Evolutionary conservation across 2,329 filamentous ascomycete species (phyloP), one percentile per base, ranked within the genome.

Genomic region (Trichoderma arundinaceum): DNA sequence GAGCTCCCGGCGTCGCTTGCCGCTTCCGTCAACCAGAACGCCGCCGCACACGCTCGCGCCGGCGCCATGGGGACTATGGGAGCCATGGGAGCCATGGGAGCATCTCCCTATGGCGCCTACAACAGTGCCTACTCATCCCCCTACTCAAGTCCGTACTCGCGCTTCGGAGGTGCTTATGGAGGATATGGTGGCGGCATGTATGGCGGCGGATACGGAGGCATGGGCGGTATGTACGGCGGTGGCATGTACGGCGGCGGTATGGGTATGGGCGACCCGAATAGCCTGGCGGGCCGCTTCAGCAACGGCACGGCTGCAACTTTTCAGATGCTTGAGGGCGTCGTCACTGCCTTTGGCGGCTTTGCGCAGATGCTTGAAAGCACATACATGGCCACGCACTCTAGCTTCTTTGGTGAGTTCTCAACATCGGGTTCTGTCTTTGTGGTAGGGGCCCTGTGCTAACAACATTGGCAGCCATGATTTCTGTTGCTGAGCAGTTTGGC

Each of bases 361-460:
- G 92, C 96, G 12, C 95, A 99, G 82, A 99, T 99, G 95, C 85
- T 99, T 33, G 95, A 99, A 80, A 98, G 95, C 82, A 98, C 95
- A 10, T 99, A 97, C 74, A 99, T 99, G 96, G 95, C 96, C 35
- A 99, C 95, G 0, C 95, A 99, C 79, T 97, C 94, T 6, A 97
- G 92, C 62, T 99, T 99, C 79, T 99, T 98, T 74, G 94, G 93
- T 97, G 86, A 73, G 90, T 71, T 28, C 15, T 17, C 13, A 43
- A 48, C 13, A 7, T 7, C 8, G 32, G 12, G 35, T 1, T 17
- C n/a, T 19, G 12, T 6, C 15, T 7, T n/a, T 59, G 17, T 2
- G 13, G 8, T 43, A 38, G 19, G 17, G 9, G 46, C 8, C 17
- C 17, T 53, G 13, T 41, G 13, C 52, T 64, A 52, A 44, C 33